phyloP scores from a whole-genome alignment of 441 rosid species.

The Adansonia grandidieri region DNA sequence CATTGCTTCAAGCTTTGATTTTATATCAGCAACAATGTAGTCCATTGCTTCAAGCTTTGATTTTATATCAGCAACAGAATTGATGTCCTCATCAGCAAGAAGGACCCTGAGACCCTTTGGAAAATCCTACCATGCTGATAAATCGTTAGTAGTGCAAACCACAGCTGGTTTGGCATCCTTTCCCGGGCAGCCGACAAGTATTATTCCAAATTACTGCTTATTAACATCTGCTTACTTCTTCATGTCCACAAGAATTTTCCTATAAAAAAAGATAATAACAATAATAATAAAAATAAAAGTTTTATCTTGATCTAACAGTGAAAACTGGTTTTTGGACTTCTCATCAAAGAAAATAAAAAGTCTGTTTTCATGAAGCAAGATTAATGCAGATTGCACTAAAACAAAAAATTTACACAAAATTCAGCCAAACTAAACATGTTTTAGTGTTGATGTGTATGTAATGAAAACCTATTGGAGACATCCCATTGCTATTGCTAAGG shows the following conservation, averaged over 20 bases:
- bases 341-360: not conserved
- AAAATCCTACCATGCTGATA: slow-evolving; percentile 87
- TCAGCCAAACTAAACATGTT: not conserved
- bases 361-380: slow-evolving; percentile 1
- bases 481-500: slow-evolving; percentile 12
- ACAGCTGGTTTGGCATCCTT: slow-evolving; percentile 98
- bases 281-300: not conserved
- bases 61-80: slow-evolving; percentile 65
- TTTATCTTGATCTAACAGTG: slow-evolving; percentile 6
- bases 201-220: slow-evolving; percentile 37
- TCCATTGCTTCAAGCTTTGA: slow-evolving; percentile 88
- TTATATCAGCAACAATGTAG: slow-evolving; percentile 71
- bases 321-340: not conserved
- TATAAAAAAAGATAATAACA: not conserved
- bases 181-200: slow-evolving; percentile 60
- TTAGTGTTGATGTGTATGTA: not conserved
- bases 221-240: slow-evolving; percentile 38
- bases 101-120: slow-evolving; percentile 96
- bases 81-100: slow-evolving; percentile 63
- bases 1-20: slow-evolving; percentile 80
- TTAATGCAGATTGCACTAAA: not conserved
- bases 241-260: slow-evolving; percentile 30
- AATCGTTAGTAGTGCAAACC: slow-evolving; percentile 83
- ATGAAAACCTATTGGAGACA: not conserved
- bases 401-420: not conserved